Evolutionary conservation across 306 rosid species (phyloP).

Genomic region (Geum urbanum): DNA sequence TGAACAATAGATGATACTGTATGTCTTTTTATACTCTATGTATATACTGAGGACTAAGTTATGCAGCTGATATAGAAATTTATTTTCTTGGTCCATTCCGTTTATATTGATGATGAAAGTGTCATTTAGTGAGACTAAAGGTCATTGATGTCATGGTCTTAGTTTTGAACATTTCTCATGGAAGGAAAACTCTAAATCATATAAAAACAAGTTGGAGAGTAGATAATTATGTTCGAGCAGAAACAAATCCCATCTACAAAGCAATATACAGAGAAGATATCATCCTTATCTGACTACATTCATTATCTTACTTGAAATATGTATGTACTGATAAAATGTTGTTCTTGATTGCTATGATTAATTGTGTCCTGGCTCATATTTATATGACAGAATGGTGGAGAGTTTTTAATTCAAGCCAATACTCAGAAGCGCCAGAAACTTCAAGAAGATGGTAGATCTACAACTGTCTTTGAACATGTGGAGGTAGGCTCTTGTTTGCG

Average conservation of each 20-base stretch:
- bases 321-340: background rate
- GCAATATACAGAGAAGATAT: background rate
- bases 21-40: too few relatives aligned
- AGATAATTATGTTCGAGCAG: background rate
- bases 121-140: background rate
- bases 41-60: background rate
- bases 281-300: background rate
- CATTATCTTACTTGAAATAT: background rate
- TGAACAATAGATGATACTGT: too few relatives aligned
- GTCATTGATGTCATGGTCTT: background rate
- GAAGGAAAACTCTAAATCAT: background rate
- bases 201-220: background rate
- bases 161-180: background rate
- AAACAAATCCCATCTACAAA: background rate
- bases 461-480: slow-evolving; percentile 42
- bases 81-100: background rate
- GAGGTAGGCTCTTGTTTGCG: slow-evolving; percentile 59
- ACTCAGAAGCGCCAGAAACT: slow-evolving; percentile 72
- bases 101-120: background rate
- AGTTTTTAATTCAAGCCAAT: slow-evolving; percentile 89
- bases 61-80: background rate
- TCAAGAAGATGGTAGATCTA: slow-evolving; percentile 42
- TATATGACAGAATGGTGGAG: slow-evolving; percentile 47
- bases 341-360: background rate
- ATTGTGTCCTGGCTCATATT: background rate